Base-by-base conservation (phyloP, 2,329 filamentous ascomycete genomes). In the Verticillium klebahnii region DNA sequence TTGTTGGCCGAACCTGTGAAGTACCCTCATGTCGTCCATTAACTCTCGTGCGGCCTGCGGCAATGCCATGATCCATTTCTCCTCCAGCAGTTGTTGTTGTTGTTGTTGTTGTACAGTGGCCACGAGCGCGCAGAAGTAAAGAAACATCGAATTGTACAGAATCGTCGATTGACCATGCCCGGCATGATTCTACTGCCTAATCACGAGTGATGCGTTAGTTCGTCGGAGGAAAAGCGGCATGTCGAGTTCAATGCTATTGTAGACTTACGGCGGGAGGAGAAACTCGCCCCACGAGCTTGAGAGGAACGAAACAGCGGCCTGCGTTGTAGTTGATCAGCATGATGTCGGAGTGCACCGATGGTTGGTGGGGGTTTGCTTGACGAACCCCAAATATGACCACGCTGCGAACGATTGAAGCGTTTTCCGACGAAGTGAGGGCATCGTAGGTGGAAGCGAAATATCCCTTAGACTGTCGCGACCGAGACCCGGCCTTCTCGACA, bases 361-460 rank as follows among this genome's bases (percentile, higher is more conserved):
- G 34, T 34, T 11, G 39, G 23, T 17, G 19, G 19, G 14, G 39
- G n/a, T 23, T 25, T 54, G 50, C 31, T 55, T 29, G 29, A 79
- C 87, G 72, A 81, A 91, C 88, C 61, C 87, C 87, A 71, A 91
- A 91, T 69, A 90, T 74, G 66, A 85, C 80, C 67, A 91, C 77
- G 71, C 88, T 90, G 69, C 85, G 83, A 63, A 91, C 88, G 61
- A 90, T 83, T 61, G 86, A 83, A 57, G 86, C 82, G 75, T 91
- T 91, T 71, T 91, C 89, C 37, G 88, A 75, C 32, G 84, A 83
- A 61, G 86, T 90, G 70, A 90, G 70, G 67, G 85, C 79, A 64
- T 83, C 80, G 75, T 89, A 90, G 67, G 84, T 80, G 62, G 79
- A 80, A 68, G 78, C 78, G 66, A 89, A 67, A 74, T 85, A 81